Evolutionary conservation across 75 land plant species (phyloP).

Genomic region (Picea glauca): DNA sequence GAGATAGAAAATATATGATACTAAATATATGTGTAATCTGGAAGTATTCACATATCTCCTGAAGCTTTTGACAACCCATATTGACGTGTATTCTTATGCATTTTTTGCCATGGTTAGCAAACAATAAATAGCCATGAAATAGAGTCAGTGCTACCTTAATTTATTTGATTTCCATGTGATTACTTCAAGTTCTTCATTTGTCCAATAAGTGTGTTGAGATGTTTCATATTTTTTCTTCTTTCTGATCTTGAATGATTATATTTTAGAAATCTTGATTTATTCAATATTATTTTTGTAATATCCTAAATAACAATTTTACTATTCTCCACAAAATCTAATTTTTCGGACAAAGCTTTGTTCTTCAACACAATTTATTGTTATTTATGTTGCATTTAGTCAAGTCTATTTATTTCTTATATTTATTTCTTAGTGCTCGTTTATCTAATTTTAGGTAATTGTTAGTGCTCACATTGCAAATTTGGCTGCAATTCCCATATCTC

Average conservation of each 20-base stretch:
- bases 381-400: background rate
- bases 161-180: background rate
- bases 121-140: no score
- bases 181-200: background rate
- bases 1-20: no score
- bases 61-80: no score
- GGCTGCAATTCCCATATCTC: no score
- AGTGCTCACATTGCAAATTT: background rate
- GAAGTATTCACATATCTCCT: no score
- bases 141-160: background rate
- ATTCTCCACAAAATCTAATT: background rate
- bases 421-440: background rate
- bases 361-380: no score
- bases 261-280: background rate
- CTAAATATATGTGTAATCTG: no score
- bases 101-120: background rate
- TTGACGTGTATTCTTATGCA: background rate
- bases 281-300: no score
- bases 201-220: background rate
- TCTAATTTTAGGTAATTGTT: background rate
- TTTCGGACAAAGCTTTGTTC: background rate
- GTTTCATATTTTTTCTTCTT: no score
- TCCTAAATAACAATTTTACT: no score
- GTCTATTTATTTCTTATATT: background rate
- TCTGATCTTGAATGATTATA: background rate